A percentile compares a stretch with the other conserved stretches of the same genome.
Conservation (phyloP, 768 basidiomycete species). For the Lentinus tigrinus region DNA sequence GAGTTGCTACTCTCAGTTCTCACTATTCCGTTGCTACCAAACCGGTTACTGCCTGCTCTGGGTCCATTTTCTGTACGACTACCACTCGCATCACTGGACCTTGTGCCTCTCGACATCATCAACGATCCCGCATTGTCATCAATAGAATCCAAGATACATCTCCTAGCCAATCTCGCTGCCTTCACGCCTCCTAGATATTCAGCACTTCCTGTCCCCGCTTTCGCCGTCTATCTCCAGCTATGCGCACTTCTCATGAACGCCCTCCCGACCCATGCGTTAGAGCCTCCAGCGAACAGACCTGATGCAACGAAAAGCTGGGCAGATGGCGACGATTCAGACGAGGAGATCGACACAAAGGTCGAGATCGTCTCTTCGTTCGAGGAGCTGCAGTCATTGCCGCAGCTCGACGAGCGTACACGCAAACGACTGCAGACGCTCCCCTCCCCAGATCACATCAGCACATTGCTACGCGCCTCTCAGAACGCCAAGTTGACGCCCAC, state of each 20-base stretch:
- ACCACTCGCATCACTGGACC: conserved; percentile 47
- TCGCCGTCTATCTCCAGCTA: conserved; percentile 55
- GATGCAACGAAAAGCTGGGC: conserved; percentile 7
- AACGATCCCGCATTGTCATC: neutral
- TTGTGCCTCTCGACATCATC: conserved; percentile 28
- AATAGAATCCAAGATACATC: conserved; percentile 44
- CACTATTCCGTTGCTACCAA: conserved; percentile 75
- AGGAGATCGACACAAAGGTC: conserved; percentile 33
- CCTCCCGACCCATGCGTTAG: conserved; percentile 53
- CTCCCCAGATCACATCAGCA: conserved; percentile 49
- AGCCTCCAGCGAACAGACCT: conserved; percentile 35
- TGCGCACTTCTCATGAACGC: conserved; percentile 49
- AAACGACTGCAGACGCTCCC: conserved; percentile 64
- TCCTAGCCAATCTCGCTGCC: conserved; percentile 69
- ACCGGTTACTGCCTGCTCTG: conserved; percentile 62
- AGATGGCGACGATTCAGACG: conserved; percentile 30
- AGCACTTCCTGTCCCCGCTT: conserved; percentile 41
- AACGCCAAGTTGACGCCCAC: conserved; percentile 40
- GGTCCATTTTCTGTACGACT: conserved; percentile 63
- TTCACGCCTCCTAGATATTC: conserved; percentile 65
- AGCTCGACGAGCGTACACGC: conserved; percentile 56
- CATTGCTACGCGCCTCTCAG: conserved; percentile 49
- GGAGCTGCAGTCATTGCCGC: conserved; percentile 32
- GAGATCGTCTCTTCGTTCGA: conserved; percentile 39
- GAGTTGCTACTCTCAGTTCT: conserved; percentile 56